Conservation (phyloP, 202 grass and related monocot species). For the Schoenoplectus tabernaemontani region DNA sequence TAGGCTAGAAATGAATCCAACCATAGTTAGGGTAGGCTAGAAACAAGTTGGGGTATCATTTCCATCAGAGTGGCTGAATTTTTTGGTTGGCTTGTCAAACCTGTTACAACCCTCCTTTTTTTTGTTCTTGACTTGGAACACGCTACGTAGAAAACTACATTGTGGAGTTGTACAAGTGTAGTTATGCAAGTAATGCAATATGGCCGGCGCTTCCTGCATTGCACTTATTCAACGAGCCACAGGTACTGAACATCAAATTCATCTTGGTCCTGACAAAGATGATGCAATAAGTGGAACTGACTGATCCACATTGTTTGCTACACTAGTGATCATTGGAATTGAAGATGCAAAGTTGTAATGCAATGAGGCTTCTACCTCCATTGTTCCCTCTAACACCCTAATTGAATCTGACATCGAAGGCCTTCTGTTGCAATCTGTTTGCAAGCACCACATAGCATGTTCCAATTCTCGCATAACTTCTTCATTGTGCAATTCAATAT, state of each 20-base stretch:
- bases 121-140: background rate
- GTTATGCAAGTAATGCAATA: background rate
- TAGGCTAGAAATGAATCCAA: background rate
- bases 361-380: constrained; percentile 21
- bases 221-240: background rate
- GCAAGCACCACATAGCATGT: constrained; percentile 43
- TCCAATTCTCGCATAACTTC: constrained; percentile 29
- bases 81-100: too few relatives aligned
- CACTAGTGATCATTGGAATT: constrained; percentile 22
- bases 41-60: too few relatives aligned
- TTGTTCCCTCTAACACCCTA: constrained; percentile 35
- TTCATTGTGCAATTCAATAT: constrained; percentile 3
- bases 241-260: background rate
- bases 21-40: too few relatives aligned
- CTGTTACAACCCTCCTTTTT: too few relatives aligned
- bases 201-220: background rate
- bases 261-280: constrained; percentile 39
- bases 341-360: constrained; percentile 16
- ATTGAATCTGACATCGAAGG: constrained; percentile 31
- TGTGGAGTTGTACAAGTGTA: too few relatives aligned
- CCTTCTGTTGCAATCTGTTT: constrained; percentile 22
- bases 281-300: constrained; percentile 36
- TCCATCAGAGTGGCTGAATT: too few relatives aligned
- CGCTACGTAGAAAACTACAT: background rate
- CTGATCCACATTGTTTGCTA: constrained; percentile 18